Evolutionary conservation across 352 stramenopile species (phyloP).

Genomic region (Phytophthora nicotianae): DNA sequence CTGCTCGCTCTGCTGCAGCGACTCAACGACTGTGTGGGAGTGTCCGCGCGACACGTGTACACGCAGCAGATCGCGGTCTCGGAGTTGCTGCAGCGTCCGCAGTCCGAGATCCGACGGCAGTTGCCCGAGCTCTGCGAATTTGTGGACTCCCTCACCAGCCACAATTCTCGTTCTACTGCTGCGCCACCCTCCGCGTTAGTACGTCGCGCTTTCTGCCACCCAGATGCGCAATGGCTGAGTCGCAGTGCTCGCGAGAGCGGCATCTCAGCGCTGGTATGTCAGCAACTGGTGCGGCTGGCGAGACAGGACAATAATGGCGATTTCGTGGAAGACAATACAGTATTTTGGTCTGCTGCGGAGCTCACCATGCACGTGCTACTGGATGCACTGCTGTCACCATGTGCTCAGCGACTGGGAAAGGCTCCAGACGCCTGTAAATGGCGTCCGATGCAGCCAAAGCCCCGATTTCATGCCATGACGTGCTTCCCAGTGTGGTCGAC

Average conservation of each 20-base stretch:
- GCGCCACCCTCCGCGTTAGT: slow-evolving; percentile 11
- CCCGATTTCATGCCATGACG: slow-evolving; percentile 64
- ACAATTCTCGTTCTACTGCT: background rate
- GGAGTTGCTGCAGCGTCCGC: slow-evolving; percentile 30
- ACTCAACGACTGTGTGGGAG: slow-evolving; percentile 54
- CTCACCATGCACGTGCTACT: slow-evolving; percentile 49
- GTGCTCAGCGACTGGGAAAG: slow-evolving; percentile 29
- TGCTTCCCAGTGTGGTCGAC: slow-evolving; percentile 64
- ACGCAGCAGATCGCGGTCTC: slow-evolving; percentile 37
- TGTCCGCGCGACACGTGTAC: slow-evolving; percentile 55
- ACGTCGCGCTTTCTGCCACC: slow-evolving; percentile 43
- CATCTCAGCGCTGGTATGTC: slow-evolving; percentile 51
- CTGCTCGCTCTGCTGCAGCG: slow-evolving; percentile 22
- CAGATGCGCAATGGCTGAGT: slow-evolving; percentile 59
- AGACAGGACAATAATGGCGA: slow-evolving; percentile 4
- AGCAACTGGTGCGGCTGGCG: slow-evolving; percentile 50
- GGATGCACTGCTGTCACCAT: slow-evolving; percentile 52
- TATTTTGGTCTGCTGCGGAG: slow-evolving; percentile 9
- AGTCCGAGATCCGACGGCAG: slow-evolving; percentile 38
- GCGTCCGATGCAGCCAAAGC: slow-evolving; percentile 43
- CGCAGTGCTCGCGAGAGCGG: slow-evolving; percentile 64
- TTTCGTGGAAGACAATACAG: slow-evolving; percentile 2
- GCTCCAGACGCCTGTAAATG: slow-evolving; percentile 49
- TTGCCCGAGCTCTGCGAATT: slow-evolving; percentile 56
- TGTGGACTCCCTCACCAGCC: slow-evolving; percentile 28